Evolutionary conservation across 192 early-diverging fungal species (phyloP).

Genomic region (Coemansia reversa): DNA sequence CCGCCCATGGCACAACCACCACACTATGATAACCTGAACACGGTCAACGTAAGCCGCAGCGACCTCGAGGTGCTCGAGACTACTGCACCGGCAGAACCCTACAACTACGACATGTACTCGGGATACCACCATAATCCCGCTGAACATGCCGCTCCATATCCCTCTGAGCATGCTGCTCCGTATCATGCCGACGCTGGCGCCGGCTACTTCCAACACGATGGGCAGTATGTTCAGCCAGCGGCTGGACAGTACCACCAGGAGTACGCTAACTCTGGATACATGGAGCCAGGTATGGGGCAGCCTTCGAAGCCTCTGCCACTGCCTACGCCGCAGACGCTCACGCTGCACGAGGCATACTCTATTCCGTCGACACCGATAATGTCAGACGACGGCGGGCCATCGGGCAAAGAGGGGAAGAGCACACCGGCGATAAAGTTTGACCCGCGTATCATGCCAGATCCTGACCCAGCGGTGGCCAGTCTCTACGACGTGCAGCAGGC

Average conservation of each 20-base stretch:
- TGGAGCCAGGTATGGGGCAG: slow-evolving; percentile 22
- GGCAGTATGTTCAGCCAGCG: slow-evolving; percentile 22
- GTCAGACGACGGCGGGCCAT: slow-evolving; percentile 22
- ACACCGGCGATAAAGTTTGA: slow-evolving; percentile 28
- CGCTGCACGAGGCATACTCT: slow-evolving; percentile 46
- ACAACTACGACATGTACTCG: slow-evolving; percentile 38
- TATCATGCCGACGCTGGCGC: slow-evolving; percentile 34
- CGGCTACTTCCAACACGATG: slow-evolving; percentile 49
- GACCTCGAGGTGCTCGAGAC: slow-evolving; percentile 53
- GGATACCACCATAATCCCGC: slow-evolving; percentile 19
- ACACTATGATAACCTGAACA: slow-evolving; percentile 17
- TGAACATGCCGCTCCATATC: slow-evolving; percentile 3
- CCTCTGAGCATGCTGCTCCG: slow-evolving; percentile 6
- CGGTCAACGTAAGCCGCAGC: slow-evolving; percentile 39
- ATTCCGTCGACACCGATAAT: slow-evolving; percentile 37
- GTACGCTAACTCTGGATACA: slow-evolving; percentile 16
- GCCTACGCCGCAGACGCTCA: slow-evolving; percentile 39
- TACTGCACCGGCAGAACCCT: slow-evolving; percentile 23
- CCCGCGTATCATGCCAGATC: slow-evolving; percentile 50
- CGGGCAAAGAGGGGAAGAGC: slow-evolving; percentile 9
- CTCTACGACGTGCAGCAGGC: slow-evolving; percentile 49
- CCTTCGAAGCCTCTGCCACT: slow-evolving; percentile 39
- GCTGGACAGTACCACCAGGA: slow-evolving; percentile 21
- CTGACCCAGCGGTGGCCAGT: slow-evolving; percentile 31
- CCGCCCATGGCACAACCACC: slow-evolving; percentile 20